Evolutionary conservation across 495 filamentous ascomycete genomes (phyloP).

Genomic region (Xylaria venustula): DNA sequence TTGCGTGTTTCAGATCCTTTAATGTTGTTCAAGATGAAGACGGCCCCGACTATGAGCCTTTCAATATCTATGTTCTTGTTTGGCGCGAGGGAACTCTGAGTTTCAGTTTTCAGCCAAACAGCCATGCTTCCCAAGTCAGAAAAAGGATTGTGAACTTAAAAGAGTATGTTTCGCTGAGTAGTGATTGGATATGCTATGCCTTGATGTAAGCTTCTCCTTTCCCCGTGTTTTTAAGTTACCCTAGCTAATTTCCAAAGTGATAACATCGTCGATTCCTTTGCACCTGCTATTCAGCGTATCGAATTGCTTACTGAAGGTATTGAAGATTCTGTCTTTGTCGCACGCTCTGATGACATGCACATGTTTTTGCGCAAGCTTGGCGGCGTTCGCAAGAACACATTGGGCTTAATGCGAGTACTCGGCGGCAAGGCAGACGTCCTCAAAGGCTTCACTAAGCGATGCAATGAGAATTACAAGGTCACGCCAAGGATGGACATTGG

Average conservation of each 20-base stretch:
- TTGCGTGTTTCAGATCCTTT: slow-evolving; percentile 95
- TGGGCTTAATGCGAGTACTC: slow-evolving; percentile 86
- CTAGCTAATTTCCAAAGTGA: slow-evolving; percentile 54
- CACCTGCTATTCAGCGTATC: slow-evolving; percentile 79
- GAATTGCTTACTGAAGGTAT: slow-evolving; percentile 88
- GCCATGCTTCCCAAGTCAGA: slow-evolving; percentile 82
- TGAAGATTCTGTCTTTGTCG: slow-evolving; percentile 91
- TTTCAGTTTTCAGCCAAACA: slow-evolving; percentile 83
- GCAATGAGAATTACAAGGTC: slow-evolving; percentile 93
- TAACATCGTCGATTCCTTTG: slow-evolving; percentile 95
- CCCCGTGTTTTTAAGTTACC: too few species aligned
- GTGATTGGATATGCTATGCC: slow-evolving; percentile 98
- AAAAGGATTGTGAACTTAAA: slow-evolving; percentile 89
- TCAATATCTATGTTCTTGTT: slow-evolving; percentile 94
- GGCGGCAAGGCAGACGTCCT: slow-evolving; percentile 98
- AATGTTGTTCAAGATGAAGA: slow-evolving; percentile 64
- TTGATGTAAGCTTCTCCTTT: slow-evolving; percentile 68
- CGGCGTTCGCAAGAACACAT: slow-evolving; percentile 87
- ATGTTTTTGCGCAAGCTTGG: slow-evolving; percentile 84
- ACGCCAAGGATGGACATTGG: slow-evolving; percentile 95
- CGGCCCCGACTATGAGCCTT: slow-evolving; percentile 80
- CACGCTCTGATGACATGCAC: slow-evolving; percentile 83
- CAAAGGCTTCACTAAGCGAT: slow-evolving; percentile 94
- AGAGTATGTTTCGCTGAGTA: slow-evolving; percentile 87
- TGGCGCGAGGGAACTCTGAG: slow-evolving; percentile 94